These are phyloP conservation scores for Rosellinia necatrix DNA, from an alignment of 2,329 filamentous ascomycete species.

Conservation along the genomic window DNA sequence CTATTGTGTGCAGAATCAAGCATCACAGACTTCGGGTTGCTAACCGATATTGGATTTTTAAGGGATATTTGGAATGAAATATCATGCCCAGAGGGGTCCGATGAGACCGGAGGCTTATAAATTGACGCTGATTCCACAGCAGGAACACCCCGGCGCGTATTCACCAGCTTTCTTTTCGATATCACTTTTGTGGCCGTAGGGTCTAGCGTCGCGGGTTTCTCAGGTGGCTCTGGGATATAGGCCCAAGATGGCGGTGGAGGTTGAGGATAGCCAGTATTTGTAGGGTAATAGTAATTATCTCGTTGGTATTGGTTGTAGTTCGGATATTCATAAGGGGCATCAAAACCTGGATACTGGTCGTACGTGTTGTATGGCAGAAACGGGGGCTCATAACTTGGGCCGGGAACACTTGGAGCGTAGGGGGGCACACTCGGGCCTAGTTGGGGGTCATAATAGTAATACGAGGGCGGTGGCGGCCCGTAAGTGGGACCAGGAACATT, in stretches of 20 bases:
- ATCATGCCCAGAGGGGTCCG: conserved; percentile 6
- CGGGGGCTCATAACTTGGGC: background rate
- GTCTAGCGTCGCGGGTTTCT: background rate
- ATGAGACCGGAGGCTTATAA: background rate
- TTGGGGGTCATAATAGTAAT: background rate
- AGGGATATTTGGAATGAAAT: conserved; percentile 9
- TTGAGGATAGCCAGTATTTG: background rate
- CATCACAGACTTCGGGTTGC: background rate
- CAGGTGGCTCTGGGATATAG: background rate
- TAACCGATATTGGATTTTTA: background rate
- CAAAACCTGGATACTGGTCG: background rate
- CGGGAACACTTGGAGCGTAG: background rate
- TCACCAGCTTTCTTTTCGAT: background rate
- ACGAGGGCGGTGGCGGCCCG: background rate
- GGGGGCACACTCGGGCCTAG: background rate
- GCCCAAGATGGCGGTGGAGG: background rate
- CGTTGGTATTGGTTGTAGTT: background rate
- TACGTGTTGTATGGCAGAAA: background rate
- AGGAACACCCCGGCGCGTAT: background rate
- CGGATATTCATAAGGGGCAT: background rate
- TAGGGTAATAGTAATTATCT: background rate
- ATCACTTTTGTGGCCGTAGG: background rate
- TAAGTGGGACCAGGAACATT: background rate
- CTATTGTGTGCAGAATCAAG: background rate
- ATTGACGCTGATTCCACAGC: background rate